Conservation (phyloP, 2,329 filamentous ascomycete species). For the Eutypella sp. region DNA sequence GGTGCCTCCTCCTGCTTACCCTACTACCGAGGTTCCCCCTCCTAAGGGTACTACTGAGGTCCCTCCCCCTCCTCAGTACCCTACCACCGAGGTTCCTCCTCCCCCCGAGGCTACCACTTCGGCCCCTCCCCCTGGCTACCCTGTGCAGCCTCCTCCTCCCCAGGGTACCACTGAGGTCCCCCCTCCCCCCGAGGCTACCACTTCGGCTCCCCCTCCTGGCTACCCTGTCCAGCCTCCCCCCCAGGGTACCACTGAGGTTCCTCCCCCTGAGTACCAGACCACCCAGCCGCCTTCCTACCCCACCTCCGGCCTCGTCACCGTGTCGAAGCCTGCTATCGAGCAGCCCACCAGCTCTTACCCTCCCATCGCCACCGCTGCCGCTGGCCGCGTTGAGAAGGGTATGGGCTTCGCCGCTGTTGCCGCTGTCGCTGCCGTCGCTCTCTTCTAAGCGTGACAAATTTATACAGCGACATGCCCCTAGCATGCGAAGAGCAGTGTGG, state of each 20-base stretch:
- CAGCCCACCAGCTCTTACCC: slow-evolving; percentile 2
- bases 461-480: neutral
- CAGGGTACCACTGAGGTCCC: no score
- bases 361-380: slow-evolving; percentile 15
- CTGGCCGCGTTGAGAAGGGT: slow-evolving; percentile 12
- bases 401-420: slow-evolving; percentile 10
- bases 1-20: neutral
- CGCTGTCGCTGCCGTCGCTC: slow-evolving; percentile 12
- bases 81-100: neutral
- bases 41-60: no score
- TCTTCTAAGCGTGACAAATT: slow-evolving; percentile 11
- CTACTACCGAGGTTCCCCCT: no score
- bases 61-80: neutral
- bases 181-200: neutral
- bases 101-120: neutral
- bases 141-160: no score
- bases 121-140: neutral
- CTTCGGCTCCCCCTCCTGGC: neutral
- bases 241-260: no score
- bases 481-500: no score
- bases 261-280: neutral
- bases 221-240: no score
- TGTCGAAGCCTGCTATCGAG: slow-evolving; percentile 4
- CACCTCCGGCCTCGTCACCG: neutral
- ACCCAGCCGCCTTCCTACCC: neutral